Conservation (phyloP, 108 stramenopile genomes). For the Mayamaea pseudoterrestris region DNA sequence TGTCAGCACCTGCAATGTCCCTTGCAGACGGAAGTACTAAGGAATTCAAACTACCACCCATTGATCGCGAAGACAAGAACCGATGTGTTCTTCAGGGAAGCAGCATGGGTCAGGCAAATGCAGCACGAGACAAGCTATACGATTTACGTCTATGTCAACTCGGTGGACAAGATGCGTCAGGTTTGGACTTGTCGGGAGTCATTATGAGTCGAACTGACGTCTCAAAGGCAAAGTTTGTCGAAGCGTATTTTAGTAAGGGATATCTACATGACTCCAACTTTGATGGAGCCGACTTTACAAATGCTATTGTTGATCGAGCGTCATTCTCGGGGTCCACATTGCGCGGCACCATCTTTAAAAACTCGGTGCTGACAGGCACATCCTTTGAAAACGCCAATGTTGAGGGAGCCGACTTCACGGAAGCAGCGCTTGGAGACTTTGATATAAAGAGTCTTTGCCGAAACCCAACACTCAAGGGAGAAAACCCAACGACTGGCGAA, state of each 20-base stretch:
- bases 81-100: conserved; percentile 74
- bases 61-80: conserved; percentile 57
- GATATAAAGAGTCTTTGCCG: conserved; percentile 86
- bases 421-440: conserved; percentile 83
- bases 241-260: conserved; percentile 82
- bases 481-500: conserved; percentile 77
- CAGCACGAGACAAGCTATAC: conserved; percentile 89
- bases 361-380: conserved; percentile 91
- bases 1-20: no score
- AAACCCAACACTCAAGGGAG: conserved; percentile 92
- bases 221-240: conserved; percentile 68
- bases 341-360: conserved; percentile 69
- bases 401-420: conserved; percentile 89
- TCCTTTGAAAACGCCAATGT: conserved; percentile 85
- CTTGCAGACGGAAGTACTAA: conserved; percentile 52
- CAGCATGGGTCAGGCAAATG: conserved; percentile 93
- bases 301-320: conserved; percentile 90
- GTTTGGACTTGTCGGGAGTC: conserved; percentile 74
- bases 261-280: conserved; percentile 79
- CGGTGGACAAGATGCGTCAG: conserved; percentile 37
- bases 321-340: conserved; percentile 76
- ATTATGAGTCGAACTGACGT: conserved; percentile 86
- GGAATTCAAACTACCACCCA: conserved; percentile 85
- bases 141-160: conserved; percentile 82
- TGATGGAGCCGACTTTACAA: conserved; percentile 88